Evolutionary conservation across 2,329 filamentous ascomycete species (phyloP).

Genomic region (Hansfordia pulvinata): DNA sequence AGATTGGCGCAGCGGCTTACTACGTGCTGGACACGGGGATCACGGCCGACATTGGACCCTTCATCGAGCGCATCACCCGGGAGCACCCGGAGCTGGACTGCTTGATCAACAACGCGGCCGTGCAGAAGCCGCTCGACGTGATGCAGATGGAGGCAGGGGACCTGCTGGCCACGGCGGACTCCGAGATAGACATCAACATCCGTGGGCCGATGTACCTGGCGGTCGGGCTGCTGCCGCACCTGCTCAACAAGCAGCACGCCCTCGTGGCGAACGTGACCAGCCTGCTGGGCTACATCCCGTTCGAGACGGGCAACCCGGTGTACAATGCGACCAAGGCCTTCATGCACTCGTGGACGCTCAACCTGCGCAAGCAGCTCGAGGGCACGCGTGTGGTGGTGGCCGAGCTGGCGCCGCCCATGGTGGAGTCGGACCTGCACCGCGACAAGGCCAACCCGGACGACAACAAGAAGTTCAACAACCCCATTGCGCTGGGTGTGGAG

Average conservation of each 20-base stretch:
- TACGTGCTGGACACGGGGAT: slow-evolving; percentile 38
- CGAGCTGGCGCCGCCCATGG: slow-evolving; percentile 41
- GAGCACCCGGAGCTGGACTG: slow-evolving; percentile 43
- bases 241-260: slow-evolving; percentile 24
- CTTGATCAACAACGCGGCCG: slow-evolving; percentile 44
- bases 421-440: slow-evolving; percentile 39
- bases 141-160: slow-evolving; percentile 20
- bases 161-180: slow-evolving; percentile 35
- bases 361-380: slow-evolving; percentile 34
- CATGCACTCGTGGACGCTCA: slow-evolving; percentile 42
- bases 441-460: slow-evolving; percentile 41
- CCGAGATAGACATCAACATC: slow-evolving; percentile 45
- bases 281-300: slow-evolving; percentile 36
- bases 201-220: slow-evolving; percentile 42
- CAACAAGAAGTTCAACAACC: slow-evolving; percentile 43
- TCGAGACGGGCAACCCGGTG: slow-evolving; percentile 38
- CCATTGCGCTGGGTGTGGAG: slow-evolving; percentile 28
- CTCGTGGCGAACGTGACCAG: slow-evolving; percentile 40
- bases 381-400: slow-evolving; percentile 30
- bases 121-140: slow-evolving; percentile 38
- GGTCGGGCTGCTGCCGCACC: slow-evolving; percentile 31
- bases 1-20: slow-evolving; percentile 32
- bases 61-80: slow-evolving; percentile 26
- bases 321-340: slow-evolving; percentile 48
- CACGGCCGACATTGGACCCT: slow-evolving; percentile 24